These are phyloP conservation scores for Tilletia horrida DNA, from an alignment of 1,284 basidiomycete genomes.

Conservation along the genomic window DNA sequence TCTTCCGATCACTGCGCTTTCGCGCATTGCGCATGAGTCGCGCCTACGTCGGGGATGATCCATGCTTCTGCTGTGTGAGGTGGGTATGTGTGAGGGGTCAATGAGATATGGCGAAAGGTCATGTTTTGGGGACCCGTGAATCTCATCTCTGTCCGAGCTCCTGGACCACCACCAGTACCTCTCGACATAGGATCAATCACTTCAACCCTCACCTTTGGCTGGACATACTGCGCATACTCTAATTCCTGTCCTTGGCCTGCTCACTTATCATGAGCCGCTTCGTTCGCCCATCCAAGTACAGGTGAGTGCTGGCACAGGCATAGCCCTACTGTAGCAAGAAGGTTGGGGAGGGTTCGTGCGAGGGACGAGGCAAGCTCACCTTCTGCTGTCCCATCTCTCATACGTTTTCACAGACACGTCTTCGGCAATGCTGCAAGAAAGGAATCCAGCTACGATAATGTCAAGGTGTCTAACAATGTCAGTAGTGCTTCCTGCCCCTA, in stretches of 20 bases:
- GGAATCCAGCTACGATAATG: constrained; percentile 69
- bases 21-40: too few relatives aligned
- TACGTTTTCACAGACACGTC: constrained; percentile 67
- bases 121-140: too few relatives aligned
- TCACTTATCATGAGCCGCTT: constrained; percentile 61
- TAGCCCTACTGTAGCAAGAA: not conserved
- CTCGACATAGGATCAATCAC: not conserved
- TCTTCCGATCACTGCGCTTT: not conserved
- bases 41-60: too few relatives aligned
- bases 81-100: too few relatives aligned
- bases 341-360: not conserved
- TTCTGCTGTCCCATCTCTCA: not conserved
- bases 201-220: not conserved
- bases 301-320: constrained; percentile 46
- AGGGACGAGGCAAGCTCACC: constrained; percentile 2
- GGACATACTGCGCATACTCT: too few relatives aligned
- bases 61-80: too few relatives aligned
- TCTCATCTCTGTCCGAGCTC: too few relatives aligned
- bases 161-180: not conserved
- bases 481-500: not conserved
- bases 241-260: not conserved
- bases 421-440: constrained; percentile 63
- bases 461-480: constrained; percentile 61
- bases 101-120: too few relatives aligned
- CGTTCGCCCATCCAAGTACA: constrained; percentile 64